Evolutionary conservation across 177 flowering plant species (phyloP).

Genomic region (Tripterygium wilfordii): DNA sequence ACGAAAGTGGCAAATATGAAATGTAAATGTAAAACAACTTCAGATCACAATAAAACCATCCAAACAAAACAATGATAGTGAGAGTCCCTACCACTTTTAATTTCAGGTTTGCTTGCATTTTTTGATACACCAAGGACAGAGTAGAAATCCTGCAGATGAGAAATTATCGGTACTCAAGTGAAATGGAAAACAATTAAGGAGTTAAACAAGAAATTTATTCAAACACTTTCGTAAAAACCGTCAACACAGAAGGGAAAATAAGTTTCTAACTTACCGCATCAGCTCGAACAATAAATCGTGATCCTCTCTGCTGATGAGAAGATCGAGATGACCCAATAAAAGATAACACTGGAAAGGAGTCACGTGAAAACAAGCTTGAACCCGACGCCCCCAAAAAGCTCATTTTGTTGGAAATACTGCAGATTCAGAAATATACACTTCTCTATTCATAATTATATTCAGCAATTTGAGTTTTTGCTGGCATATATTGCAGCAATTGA

Average conservation of each 20-base stretch:
- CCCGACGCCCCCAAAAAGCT: constrained; percentile 37
- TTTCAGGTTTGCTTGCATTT: constrained; percentile 81
- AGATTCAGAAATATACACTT: too few species aligned
- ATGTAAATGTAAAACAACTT: not conserved
- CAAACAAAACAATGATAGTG: not conserved
- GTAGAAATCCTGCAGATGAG: constrained; percentile 65
- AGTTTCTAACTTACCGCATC: constrained; percentile 45
- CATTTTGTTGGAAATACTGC: constrained; percentile 40
- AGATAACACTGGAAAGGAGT: constrained; percentile 37
- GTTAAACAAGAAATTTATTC: not conserved
- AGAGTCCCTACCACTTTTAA: constrained; percentile 69
- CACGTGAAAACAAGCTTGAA: constrained; percentile 52
- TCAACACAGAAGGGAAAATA: not conserved
- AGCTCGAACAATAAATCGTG: constrained; percentile 69
- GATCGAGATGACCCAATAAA: constrained; percentile 26
- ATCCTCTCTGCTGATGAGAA: constrained; percentile 36
- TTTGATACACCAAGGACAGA: constrained; percentile 84
- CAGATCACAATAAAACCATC: not conserved
- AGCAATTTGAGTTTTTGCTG: not conserved
- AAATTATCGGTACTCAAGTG: constrained; percentile 3
- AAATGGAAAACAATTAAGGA: not conserved
- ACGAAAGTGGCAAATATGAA: too few species aligned
- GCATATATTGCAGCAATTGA: too few species aligned
- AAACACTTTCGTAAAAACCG: not conserved
- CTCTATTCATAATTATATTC: too few species aligned